Evolutionary conservation across 768 basidiomycete species (phyloP).

Genomic region (Agrocybe praecox): DNA sequence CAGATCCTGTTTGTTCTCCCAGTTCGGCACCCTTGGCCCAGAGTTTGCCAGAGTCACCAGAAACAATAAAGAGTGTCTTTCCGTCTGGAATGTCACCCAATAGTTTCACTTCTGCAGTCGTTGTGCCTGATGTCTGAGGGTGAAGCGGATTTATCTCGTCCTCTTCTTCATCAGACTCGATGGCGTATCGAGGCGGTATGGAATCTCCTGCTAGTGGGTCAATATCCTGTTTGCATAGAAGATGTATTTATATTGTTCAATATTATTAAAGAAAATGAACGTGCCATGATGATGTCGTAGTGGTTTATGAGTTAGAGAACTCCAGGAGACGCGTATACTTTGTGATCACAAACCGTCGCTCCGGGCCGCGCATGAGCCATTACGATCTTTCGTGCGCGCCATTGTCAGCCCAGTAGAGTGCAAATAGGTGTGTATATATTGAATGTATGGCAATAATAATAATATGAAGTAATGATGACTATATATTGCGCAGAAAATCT

Average conservation of each 20-base stretch:
- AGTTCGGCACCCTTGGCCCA: conserved; percentile 57
- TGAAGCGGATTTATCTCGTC: conserved; percentile 56
- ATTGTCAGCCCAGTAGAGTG: too few species aligned
- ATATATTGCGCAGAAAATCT: conserved; percentile 6
- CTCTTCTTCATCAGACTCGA: conserved; percentile 72
- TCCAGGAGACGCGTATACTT: too few species aligned
- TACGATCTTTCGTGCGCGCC: not conserved
- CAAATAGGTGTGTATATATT: too few species aligned
- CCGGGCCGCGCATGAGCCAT: too few species aligned
- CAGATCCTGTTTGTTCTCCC: conserved; percentile 51
- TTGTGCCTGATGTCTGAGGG: not conserved
- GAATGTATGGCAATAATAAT: not conserved
- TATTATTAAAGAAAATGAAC: not conserved
- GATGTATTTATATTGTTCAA: too few species aligned
- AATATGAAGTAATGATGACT: not conserved
- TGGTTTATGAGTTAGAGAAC: too few species aligned
- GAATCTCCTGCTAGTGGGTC: conserved; percentile 56
- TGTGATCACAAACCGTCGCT: too few species aligned
- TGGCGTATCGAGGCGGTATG: conserved; percentile 58
- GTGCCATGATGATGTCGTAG: too few species aligned
- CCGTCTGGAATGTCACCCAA: conserved; percentile 32
- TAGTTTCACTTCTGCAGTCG: conserved; percentile 36
- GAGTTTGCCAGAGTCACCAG: conserved; percentile 44
- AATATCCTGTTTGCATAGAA: conserved; percentile 32
- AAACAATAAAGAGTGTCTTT: conserved; percentile 43